Evolutionary conservation across 139 green algal genomes (phyloP).

Genomic region (Chlorella sp.): DNA sequence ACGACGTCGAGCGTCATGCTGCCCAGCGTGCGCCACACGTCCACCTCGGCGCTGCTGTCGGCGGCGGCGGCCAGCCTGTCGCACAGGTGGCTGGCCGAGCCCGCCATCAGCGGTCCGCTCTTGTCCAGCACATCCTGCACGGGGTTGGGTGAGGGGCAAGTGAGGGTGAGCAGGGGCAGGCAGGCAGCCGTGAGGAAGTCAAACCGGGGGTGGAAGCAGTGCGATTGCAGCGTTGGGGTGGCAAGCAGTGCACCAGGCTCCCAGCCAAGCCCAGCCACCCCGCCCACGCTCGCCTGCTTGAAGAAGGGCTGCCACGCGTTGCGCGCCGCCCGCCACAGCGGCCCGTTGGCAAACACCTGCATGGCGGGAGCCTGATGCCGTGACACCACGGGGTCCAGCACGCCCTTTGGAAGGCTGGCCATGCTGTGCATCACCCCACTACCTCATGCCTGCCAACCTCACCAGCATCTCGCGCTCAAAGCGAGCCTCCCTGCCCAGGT

Average conservation of each 20-base stretch:
- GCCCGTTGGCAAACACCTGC: neutral
- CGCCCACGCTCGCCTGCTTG: neutral
- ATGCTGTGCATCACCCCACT: neutral
- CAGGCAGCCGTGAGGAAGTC: too few species aligned
- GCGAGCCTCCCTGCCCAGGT: too few species aligned
- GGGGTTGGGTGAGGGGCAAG: too few species aligned
- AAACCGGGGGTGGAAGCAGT: too few species aligned
- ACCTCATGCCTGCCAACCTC: too few species aligned
- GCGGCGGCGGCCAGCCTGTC: constrained; percentile 35
- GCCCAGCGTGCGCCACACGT: constrained; percentile 55
- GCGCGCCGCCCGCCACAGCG: neutral
- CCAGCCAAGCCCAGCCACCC: neutral
- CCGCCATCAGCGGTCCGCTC: constrained; percentile 42
- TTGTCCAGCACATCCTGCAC: neutral
- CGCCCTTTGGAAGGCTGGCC: neutral
- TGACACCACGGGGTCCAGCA: too few species aligned
- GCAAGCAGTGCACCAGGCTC: too few species aligned
- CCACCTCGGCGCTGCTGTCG: constrained; percentile 29
- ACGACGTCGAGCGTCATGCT: constrained; percentile 65
- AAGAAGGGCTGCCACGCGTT: constrained; percentile 15
- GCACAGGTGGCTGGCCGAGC: constrained; percentile 40
- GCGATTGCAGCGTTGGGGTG: too few species aligned
- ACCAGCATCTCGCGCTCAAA: too few species aligned
- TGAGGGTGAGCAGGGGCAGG: neutral
- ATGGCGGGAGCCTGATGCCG: neutral